Percentiles rank a stretch among this genome's conserved stretches.
Evolutionary conservation across 2,329 filamentous ascomycete genomes (phyloP).

Genomic region (Tothia fuscella): DNA sequence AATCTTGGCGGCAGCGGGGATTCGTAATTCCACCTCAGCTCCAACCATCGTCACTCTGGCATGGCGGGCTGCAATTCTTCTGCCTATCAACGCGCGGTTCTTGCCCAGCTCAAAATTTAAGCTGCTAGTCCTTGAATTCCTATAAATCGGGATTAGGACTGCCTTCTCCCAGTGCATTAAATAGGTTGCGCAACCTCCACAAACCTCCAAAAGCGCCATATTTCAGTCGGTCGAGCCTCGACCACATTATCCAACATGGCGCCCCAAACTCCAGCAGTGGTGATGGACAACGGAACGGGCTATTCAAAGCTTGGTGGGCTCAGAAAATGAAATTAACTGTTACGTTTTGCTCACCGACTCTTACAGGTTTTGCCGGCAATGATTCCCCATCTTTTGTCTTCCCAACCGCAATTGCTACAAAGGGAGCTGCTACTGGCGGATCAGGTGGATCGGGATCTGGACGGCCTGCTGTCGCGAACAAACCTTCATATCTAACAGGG

Average conservation of each 20-base stretch:
- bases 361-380: conserved; percentile 88
- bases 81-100: too few species aligned
- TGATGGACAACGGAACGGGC: conserved; percentile 99
- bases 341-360: conserved; percentile 13
- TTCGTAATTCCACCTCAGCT: too few species aligned
- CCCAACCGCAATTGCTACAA: conserved; percentile 95
- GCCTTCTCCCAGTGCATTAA: too few species aligned
- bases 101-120: too few species aligned
- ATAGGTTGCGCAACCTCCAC: too few species aligned
- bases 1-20: too few species aligned
- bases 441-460: conserved; percentile 70
- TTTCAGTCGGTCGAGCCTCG: too few species aligned
- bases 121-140: too few species aligned
- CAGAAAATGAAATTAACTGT: not conserved
- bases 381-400: conserved; percentile 99
- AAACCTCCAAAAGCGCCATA: too few species aligned
- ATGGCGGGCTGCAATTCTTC: too few species aligned
- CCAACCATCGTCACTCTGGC: too few species aligned
- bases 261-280: conserved; percentile 98
- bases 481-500: conserved; percentile 88
- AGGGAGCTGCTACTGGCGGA: conserved; percentile 60
- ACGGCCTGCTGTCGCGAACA: conserved; percentile 81
- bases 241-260: conserved; percentile 53
- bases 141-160: too few species aligned
- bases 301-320: conserved; percentile 92